Base-by-base conservation (phyloP, 805 yeast species). In the Starmerella kuoi region DNA sequence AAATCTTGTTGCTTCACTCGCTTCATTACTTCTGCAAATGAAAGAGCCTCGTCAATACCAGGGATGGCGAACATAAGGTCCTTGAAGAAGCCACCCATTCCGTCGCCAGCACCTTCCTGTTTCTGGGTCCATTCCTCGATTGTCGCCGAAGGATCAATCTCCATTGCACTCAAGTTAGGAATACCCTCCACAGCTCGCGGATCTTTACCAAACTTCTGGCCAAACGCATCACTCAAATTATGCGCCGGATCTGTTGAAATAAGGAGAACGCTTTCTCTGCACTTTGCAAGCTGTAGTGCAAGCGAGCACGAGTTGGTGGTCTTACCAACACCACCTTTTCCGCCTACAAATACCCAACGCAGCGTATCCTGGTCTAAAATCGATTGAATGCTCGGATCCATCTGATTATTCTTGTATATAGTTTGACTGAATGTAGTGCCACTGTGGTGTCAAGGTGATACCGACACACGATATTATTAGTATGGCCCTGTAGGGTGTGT, bases 241-340 rank as follows among this genome's bases (percentile, higher is more conserved):
- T 91, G 99, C 4, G 99, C 99, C 11, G 99, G 99, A 64, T 91
- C 99, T 1, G 97, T 87, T 25, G 95, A 87, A 55, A 91, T 91
- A 54, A 91, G 68, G 48, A 91, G 68, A 53, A 85, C 93, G 54
- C 81, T 79, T 51, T 85, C 87, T 58, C 93, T 79, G 44, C 72
- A 68, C 47, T 81, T 63, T 15, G 98, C 96, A 61, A 91, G 73
- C 64, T 91, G 97, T 49, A 87, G 79, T 19, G 99, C 94, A 53
- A 91, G 72, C 20, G 96, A 86, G 36, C 95, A 87, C 1, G 97
- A 88, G 3, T 96, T 83, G 21, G 98, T 91, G 49, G 99, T 91
- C 62, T 91, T 91, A 56, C 99, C 99, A 23, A 91, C 99, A 64
- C 99, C 99, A 62, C 99, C 99, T 68, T 91, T 91, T 54, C 99